Base-by-base conservation (phyloP, 176 grass and related monocot species). In the Eleusine indica region DNA sequence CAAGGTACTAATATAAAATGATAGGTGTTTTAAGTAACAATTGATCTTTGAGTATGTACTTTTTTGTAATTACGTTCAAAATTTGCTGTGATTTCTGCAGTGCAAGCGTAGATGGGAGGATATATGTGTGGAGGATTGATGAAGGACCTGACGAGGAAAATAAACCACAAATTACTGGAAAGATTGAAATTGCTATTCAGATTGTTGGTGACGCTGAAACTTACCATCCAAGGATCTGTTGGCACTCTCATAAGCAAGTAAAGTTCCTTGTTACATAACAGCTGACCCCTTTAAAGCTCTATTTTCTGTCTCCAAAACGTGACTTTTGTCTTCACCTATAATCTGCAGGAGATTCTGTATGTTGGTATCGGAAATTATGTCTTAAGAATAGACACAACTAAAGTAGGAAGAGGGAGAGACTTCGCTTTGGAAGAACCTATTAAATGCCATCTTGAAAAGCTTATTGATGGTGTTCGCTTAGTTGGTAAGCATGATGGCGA, bases 161-260 rank as follows among this genome's bases (percentile, higher is more conserved):
- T 85, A 99, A 92, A 79, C 96, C 93, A 49, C 93, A 94, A 78
- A 99, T 99, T 84, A 79, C 91, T 58, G 96, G 89, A 70, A 96
- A 92, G 84, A 74, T 96, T 72, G 86, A 94, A 88, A 89, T 90
- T 42, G 96, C 96, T 56, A 88, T 96, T 71, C 93, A 99, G 75
- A 91, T 99, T 81, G 77, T 96, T 68, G 93, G 93, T 30, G 91
- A 89, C 48, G 63, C 80, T 21, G 93, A 90, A 68, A 84, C 87
- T 75, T 99, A 90, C 76, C 96, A 99, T 91, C 96, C 96, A 74
- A 90, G 91, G 90, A 99, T 99, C 79, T 96, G 96, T 85, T 99
- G 96, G 96, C 93, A 99, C 81, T 96, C 93, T 25, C 93, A 99
- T 83, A 99, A 99, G 89, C 96, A 99, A 88, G 96, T 99, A 92